Evolutionary conservation across 495 filamentous ascomycete genomes (phyloP).

Genomic region (Beverwykella pulmonaria): DNA sequence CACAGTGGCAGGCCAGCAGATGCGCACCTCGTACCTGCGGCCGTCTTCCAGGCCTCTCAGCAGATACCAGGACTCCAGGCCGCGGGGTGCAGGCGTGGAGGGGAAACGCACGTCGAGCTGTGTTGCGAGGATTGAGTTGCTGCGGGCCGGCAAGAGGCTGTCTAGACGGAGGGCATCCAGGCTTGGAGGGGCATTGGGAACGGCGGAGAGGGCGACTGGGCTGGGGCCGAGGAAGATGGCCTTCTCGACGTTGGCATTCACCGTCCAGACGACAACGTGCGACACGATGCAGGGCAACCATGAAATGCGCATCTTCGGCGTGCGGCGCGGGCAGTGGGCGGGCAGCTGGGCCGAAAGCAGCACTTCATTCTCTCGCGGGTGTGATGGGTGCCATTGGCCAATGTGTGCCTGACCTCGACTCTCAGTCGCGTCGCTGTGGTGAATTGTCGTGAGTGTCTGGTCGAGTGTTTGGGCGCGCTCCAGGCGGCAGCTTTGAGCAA

Average conservation of each 20-base stretch:
- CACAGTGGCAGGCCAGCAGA: conserved; percentile 95
- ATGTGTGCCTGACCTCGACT: too few species aligned
- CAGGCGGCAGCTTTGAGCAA: conserved; percentile 17
- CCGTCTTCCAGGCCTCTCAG: conserved; percentile 72
- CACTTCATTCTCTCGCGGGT: conserved; percentile 15
- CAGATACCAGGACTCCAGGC: conserved; percentile 76
- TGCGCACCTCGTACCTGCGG: conserved; percentile 85
- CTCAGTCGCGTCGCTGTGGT: too few species aligned
- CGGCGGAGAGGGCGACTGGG: conserved; percentile 53
- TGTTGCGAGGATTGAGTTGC: conserved; percentile 58
- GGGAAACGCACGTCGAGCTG: conserved; percentile 69
- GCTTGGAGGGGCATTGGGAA: conserved; percentile 59
- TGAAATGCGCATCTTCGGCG: conserved; percentile 34
- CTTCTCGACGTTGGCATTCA: conserved; percentile 82
- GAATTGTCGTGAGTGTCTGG: neutral
- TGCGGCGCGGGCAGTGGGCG: conserved; percentile 12
- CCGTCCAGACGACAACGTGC: conserved; percentile 39
- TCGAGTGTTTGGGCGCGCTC: neutral
- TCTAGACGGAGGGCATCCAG: conserved; percentile 68
- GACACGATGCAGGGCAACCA: conserved; percentile 43
- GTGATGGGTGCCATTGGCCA: conserved; percentile 11
- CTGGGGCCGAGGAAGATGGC: conserved; percentile 79
- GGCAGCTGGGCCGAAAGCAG: neutral
- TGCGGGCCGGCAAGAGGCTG: conserved; percentile 58
- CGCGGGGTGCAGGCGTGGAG: conserved; percentile 53